Percentiles rank a stretch among this genome's conserved stretches.
phyloP scores from a whole-genome alignment of 1,284 basidiomycete species.

The Marasmius tenuissimus region DNA sequence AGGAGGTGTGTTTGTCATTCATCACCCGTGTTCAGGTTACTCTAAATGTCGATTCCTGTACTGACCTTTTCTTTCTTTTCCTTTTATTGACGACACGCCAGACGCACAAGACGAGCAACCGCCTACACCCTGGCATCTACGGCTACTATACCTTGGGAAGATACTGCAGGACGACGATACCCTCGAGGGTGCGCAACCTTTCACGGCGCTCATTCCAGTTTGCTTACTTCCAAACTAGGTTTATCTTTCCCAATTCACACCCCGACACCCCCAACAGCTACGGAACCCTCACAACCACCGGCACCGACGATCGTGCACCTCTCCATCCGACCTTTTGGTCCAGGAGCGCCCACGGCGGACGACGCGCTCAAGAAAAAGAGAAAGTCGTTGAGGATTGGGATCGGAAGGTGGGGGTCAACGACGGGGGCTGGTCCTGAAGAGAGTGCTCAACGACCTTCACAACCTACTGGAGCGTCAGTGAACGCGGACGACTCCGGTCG shows the following conservation, averaged over 20 bases:
- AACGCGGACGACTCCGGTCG: too few relatives aligned
- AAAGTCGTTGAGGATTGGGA: neutral
- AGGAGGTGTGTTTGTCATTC: constrained; percentile 48
- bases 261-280: constrained; percentile 24
- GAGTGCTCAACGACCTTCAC: too few relatives aligned
- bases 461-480: too few relatives aligned
- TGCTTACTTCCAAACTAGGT: constrained; percentile 30
- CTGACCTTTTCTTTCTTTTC: constrained; percentile 15
- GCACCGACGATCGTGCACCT: constrained; percentile 77
- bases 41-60: neutral
- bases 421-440: too few relatives aligned
- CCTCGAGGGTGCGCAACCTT: constrained; percentile 55
- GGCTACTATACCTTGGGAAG: constrained; percentile 80
- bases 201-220: constrained; percentile 20
- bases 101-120: constrained; percentile 84
- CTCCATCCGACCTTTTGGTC: constrained; percentile 65
- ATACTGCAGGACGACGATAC: constrained; percentile 85
- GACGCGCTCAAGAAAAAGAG: constrained; percentile 23
- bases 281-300: constrained; percentile 29
- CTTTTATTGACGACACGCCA: constrained; percentile 23
- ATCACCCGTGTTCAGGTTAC: too few relatives aligned
- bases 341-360: constrained; percentile 32
- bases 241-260: constrained; percentile 49
- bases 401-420: neutral
- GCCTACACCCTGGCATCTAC: constrained; percentile 75